Evolutionary conservation across 345 rosid genomes (phyloP).

Genomic region (Capsella bursapastoris): DNA sequence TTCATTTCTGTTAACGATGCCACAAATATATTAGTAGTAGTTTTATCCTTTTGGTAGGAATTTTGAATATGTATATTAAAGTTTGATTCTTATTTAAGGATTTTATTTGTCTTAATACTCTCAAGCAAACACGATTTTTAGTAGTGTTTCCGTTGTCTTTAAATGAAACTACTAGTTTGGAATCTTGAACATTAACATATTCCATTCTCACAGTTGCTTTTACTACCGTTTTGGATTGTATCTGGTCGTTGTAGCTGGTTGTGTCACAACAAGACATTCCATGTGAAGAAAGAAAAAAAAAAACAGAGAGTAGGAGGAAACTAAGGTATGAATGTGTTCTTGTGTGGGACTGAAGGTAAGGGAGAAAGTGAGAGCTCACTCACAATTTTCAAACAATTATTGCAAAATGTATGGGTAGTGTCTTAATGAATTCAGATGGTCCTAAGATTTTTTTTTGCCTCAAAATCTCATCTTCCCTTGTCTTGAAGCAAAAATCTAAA

Average conservation of each 20-base stretch:
- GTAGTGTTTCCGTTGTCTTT: not conserved
- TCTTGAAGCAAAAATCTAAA: constrained; percentile 36
- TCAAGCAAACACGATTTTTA: not conserved
- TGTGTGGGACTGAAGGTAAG: constrained; percentile 31
- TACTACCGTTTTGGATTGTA: constrained; percentile 11
- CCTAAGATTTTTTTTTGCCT: constrained; percentile 14
- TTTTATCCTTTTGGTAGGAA: not conserved
- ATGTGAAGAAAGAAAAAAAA: constrained; percentile 14
- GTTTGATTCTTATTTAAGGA: not conserved
- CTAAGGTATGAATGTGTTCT: constrained; percentile 24
- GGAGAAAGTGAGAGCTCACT: constrained; percentile 39
- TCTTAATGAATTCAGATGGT: constrained; percentile 37
- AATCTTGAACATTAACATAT: not conserved
- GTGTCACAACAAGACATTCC: constrained; percentile 27
- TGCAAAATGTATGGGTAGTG: constrained; percentile 15
- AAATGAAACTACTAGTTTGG: constrained; percentile 2
- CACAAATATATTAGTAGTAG: not conserved
- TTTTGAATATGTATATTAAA: not conserved
- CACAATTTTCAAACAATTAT: constrained; percentile 9
- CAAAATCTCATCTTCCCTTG: constrained; percentile 23
- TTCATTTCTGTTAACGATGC: not conserved
- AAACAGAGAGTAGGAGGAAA: not conserved
- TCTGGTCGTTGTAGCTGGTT: not conserved
- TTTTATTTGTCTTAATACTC: not conserved
- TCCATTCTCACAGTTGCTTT: constrained; percentile 4